Evolutionary conservation across 225 moss, liverwort and hornwort genomes (phyloP).

Genomic region (Asterella californica): DNA sequence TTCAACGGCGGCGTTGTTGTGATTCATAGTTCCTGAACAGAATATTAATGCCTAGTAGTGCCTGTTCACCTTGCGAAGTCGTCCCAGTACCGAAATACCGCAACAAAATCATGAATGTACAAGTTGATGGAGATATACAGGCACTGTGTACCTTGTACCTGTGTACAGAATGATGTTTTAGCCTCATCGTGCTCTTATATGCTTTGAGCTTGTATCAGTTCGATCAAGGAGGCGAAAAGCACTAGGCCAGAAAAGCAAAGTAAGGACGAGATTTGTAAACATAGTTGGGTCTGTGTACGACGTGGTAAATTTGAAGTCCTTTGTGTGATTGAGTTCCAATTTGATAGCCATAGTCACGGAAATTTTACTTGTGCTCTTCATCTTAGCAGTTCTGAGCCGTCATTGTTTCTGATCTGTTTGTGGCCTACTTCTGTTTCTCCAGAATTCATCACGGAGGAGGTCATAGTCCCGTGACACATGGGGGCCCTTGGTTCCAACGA

Average conservation of each 20-base stretch:
- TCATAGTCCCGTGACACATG: slow-evolving; percentile 16
- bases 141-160: background rate
- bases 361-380: background rate
- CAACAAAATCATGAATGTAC: background rate
- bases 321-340: background rate
- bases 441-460: background rate
- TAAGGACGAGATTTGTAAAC: background rate
- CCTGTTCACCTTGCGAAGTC: background rate
- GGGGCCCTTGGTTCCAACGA: slow-evolving; percentile 26
- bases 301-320: background rate
- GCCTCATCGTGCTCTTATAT: no score
- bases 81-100: background rate
- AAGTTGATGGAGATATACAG: background rate
- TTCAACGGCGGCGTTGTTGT: no score
- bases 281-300: background rate
- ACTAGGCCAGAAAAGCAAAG: background rate
- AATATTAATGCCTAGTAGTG: background rate
- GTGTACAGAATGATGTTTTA: background rate
- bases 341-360: background rate
- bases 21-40: background rate
- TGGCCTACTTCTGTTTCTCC: background rate
- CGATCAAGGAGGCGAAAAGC: no score
- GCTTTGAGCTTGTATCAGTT: no score
- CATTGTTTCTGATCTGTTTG: background rate
- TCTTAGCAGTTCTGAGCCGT: background rate